These are phyloP conservation scores for Dactylellina parvicollis DNA, from an alignment of 2,329 filamentous ascomycete species.

Conservation along the genomic window DNA sequence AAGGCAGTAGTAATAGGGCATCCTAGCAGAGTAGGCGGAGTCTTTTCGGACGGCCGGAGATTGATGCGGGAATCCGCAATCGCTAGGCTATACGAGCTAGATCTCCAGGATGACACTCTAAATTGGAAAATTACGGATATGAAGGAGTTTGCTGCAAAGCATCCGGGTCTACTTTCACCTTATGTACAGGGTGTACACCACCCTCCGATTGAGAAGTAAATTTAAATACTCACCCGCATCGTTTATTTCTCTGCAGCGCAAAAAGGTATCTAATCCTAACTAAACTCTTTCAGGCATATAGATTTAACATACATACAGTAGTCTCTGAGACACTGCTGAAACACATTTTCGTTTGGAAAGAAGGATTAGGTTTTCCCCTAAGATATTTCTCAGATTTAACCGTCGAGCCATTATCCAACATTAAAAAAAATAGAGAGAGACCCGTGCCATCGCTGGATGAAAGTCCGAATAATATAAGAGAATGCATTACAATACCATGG, in stretches of 20 bases:
- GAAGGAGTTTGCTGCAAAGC: background rate
- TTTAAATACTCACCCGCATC: background rate
- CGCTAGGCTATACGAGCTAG: constrained; percentile 9
- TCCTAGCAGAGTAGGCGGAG: background rate
- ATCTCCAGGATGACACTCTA: background rate
- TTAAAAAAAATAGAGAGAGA: background rate
- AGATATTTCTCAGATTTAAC: background rate
- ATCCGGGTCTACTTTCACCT: constrained; percentile 18
- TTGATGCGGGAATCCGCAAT: background rate
- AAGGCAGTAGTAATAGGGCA: constrained; percentile 16
- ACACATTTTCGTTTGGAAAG: background rate
- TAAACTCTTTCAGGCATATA: no score
- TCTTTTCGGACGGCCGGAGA: background rate
- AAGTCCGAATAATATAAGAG: background rate
- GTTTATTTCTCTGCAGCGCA: no score
- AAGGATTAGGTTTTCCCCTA: background rate
- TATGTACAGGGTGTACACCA: background rate
- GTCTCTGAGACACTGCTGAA: background rate
- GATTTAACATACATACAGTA: background rate
- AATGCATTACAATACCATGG: background rate
- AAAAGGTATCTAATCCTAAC: no score
- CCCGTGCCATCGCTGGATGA: background rate
- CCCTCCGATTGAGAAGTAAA: constrained; percentile 14
- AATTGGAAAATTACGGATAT: constrained; percentile 14
- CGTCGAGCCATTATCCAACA: background rate